Conservation (phyloP, 768 basidiomycete species). For the Phylloporus scabripes region DNA sequence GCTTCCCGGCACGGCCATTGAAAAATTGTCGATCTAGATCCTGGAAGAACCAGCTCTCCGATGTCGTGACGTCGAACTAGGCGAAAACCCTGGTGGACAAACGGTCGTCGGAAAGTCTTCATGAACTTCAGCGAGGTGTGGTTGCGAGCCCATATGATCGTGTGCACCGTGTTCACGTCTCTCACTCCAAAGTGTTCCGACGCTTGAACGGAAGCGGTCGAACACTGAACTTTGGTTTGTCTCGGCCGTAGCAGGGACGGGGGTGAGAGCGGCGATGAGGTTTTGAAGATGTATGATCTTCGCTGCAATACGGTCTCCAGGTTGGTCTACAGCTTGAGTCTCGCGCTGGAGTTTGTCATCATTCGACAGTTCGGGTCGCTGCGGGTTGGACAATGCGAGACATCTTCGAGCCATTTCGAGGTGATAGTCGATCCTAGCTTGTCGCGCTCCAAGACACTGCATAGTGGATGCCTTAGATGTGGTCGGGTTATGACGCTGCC, state of each 20-base stretch:
- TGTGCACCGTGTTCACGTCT: conserved; percentile 2
- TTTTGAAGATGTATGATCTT: conserved; percentile 21
- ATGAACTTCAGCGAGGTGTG: conserved; percentile 1
- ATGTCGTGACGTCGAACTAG: conserved; percentile 7
- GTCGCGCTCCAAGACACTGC: conserved; percentile 11
- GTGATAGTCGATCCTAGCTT: conserved; percentile 18
- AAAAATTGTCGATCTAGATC: conserved; percentile 8
- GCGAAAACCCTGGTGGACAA: conserved; percentile 7
- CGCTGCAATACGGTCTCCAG: conserved; percentile 16
- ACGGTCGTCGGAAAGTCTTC: conserved; percentile 2
- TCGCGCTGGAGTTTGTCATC: conserved; percentile 1
- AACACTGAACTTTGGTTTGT: conserved; percentile 10
- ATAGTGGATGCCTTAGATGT: background rate
- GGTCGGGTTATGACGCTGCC: too few species aligned
- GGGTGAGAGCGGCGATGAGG: conserved; percentile 16
- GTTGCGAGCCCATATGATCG: conserved; percentile 3
- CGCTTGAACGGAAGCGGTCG: conserved; percentile 17
- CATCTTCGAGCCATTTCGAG: conserved; percentile 15
- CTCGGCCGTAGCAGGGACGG: conserved; percentile 20
- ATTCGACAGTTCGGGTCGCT: background rate
- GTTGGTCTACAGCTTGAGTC: background rate
- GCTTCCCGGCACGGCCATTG: background rate
- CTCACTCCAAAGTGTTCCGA: conserved; percentile 20
- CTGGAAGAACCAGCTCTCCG: conserved; percentile 18
- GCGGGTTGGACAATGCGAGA: conserved; percentile 8